Conservation (phyloP, 1,139 yeast genomes). For the Candida sp. region DNA sequence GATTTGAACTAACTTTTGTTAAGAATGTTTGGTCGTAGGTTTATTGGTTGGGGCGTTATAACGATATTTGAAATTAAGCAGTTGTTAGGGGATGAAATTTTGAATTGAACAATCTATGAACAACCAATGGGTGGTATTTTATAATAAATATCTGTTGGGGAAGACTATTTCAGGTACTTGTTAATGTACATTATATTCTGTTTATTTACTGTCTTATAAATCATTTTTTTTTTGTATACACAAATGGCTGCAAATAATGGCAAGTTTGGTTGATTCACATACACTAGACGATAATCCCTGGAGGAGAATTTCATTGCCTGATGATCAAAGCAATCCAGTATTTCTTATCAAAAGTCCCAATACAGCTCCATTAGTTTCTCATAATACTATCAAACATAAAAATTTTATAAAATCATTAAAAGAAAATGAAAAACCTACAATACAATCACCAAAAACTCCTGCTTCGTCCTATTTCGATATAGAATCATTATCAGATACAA, state of each 20-base stretch:
- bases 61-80: background rate
- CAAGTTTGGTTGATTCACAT: background rate
- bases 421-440: background rate
- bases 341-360: background rate
- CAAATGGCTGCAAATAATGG: background rate
- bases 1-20: background rate
- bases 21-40: background rate
- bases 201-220: no score
- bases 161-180: no score
- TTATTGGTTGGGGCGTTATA: background rate
- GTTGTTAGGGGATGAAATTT: background rate
- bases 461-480: conserved; percentile 9
- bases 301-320: background rate
- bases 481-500: conserved; percentile 7
- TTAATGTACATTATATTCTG: no score
- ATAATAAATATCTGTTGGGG: no score
- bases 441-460: background rate
- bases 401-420: background rate
- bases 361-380: background rate
- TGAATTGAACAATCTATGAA: no score
- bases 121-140: no score
- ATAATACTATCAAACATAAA: background rate
- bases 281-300: background rate
- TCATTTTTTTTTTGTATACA: background rate
- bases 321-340: background rate